Base-by-base conservation (phyloP, 2,329 filamentous ascomycete genomes). In the Eutypa lata region DNA sequence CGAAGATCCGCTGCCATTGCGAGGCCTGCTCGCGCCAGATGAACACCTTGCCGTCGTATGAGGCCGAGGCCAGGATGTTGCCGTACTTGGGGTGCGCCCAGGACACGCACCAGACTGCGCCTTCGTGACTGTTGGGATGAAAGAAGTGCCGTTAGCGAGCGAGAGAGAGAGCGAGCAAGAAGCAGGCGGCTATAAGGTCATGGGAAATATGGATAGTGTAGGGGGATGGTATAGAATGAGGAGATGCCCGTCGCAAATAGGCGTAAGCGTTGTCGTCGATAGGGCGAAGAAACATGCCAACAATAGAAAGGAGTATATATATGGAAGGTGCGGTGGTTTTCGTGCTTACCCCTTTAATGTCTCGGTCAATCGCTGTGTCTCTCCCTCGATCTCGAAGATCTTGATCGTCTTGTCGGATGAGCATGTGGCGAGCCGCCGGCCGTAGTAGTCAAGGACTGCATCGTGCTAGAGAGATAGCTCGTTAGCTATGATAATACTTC, bases 61-160 rank as follows among this genome's bases (percentile, higher is more conserved):
- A 91, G 49, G 91, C 90, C 57, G 91, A 96, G 52, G 94, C 94
- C 56, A 99, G 87, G 68, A 99, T 97, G 71, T 93, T 97, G 76
- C 94, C 94, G 73, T 95, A 97, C 72, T 99, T 97, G 58, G 94
- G 94, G 69, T 99, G 94, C 47, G 93, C 92, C 94, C 94, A 99
- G 64, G 92, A 89, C 54, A 97, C 90, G 71, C 90, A 96, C 94
- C 94, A 99, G 54, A 99, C 93, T 35, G 94, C 91, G 58, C 93
- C 93, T 73, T 99, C 94, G 70, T 99, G 94, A 61, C 93, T 96
- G 65, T 55, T 28, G 7, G 10, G 38, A 18, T 31, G 5, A 10
- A 31, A 31, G 26, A 31, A 10, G 26, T 31, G 26, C 26, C 10
- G 26, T 31, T 31, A 31, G 26, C 26, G 10, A 21, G 19, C 18